Percentiles rank a stretch among this genome's conserved stretches.
These are phyloP conservation scores for Dictyostelium brefeldianum DNA, from an alignment of 78 protist genomes.

Conservation along the genomic window DNA sequence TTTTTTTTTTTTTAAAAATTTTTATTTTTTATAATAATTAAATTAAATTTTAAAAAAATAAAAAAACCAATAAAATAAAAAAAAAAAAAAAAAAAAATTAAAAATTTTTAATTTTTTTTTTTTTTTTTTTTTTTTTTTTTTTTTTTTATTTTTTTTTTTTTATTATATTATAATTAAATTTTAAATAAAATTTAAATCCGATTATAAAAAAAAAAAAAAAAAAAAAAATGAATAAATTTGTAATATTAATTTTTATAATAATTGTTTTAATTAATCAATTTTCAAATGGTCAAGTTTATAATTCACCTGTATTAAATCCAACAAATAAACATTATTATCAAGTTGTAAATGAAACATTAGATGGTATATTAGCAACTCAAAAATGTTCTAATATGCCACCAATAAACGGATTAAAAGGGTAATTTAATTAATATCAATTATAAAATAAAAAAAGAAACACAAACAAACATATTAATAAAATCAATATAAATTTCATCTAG, in stretches of 20 bases:
- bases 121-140: neutral
- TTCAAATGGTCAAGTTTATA: neutral
- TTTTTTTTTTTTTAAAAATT: too few relatives aligned
- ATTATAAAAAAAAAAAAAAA: neutral
- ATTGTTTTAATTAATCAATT: neutral
- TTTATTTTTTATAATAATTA: too few relatives aligned
- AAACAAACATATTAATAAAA: neutral
- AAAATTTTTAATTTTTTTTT: neutral
- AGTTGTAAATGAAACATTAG: neutral
- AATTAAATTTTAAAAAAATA: too few relatives aligned
- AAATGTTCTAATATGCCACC: neutral
- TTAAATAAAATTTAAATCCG: too few relatives aligned
- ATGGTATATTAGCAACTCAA: neutral
- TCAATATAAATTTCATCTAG: too few relatives aligned
- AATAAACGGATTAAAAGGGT: neutral
- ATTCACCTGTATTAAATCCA: neutral
- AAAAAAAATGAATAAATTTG: conserved; percentile 6
- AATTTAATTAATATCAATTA: too few relatives aligned
- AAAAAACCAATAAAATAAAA: neutral
- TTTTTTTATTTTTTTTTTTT: too few relatives aligned
- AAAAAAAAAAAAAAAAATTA: neutral
- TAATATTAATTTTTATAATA: neutral
- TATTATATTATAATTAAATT: too few relatives aligned
- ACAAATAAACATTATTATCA: neutral
- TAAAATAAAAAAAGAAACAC: neutral